These are phyloP conservation scores for Colletotrichum coccodes DNA, from an alignment of 2,329 filamentous ascomycete genomes.

Conservation along the genomic window DNA sequence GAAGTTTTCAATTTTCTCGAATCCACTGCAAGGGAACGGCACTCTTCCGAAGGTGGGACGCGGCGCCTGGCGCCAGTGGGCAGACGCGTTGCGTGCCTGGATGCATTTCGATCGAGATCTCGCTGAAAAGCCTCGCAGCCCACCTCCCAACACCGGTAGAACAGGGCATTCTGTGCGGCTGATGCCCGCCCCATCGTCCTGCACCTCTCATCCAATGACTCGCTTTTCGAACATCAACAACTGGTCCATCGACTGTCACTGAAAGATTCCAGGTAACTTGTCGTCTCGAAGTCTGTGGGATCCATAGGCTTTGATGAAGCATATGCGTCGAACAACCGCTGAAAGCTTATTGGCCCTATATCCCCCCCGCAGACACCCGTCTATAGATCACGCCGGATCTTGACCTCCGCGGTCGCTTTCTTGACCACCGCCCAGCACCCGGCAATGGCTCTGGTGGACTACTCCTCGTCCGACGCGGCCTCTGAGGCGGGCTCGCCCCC, in stretches of 20 bases:
- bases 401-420: background rate
- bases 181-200: background rate
- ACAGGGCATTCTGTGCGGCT: background rate
- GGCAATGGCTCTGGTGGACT: slow-evolving; percentile 72
- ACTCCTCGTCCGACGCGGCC: slow-evolving; percentile 60
- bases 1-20: background rate
- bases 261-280: slow-evolving; percentile 13
- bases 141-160: background rate
- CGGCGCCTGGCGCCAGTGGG: background rate
- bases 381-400: background rate
- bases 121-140: slow-evolving; percentile 11
- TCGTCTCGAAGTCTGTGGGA: background rate
- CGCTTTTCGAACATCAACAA: background rate
- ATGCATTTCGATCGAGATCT: slow-evolving; percentile 23
- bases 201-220: background rate
- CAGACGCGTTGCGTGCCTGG: background rate
- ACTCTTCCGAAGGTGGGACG: background rate
- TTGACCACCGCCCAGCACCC: background rate
- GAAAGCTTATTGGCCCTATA: background rate
- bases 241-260: background rate
- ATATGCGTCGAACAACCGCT: background rate
- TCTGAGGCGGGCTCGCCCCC: slow-evolving; percentile 46
- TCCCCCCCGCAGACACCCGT: background rate
- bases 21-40: background rate
- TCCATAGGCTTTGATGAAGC: background rate